Base-by-base conservation (phyloP, 495 filamentous ascomycete species). In the Amphirosellinia nigrospora region DNA sequence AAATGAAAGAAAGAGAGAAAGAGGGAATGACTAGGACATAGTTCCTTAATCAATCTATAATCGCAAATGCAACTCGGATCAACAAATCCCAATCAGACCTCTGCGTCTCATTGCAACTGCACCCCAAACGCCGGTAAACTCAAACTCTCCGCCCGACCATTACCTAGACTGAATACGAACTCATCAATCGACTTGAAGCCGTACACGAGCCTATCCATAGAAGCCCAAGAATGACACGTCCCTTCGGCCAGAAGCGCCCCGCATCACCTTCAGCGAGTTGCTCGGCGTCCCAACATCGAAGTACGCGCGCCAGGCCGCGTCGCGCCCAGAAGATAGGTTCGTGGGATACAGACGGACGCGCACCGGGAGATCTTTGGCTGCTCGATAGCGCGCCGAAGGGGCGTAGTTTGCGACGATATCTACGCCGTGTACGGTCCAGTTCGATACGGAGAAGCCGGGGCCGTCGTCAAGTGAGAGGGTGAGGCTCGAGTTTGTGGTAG, bases 391-490 rank as follows among this genome's bases (percentile, higher is more conserved):
- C 65, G 28, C 63, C 56, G 38, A 76, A 79, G n/a, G 61, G 62
- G n/a, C 69, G 43, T 81, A 72, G 38, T 79, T 77, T 16, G 73
- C 60, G 21, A 84, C 52, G 64, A 85, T 78, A 48, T 86, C 76
- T 13, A 80, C 79, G 8, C 79, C 77, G 48, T 83, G 77, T 45
- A 79, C 80, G 10, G 79, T 66, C 81, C 85, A 86, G 13, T 67
- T 66, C 1, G 75, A 68, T 7, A 88, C 73, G 1, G 65, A 56
- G 38, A 88, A 69, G 0, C 85, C 85, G 0, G 82, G 82, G 0
- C 75, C 79, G 11, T 81, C 77, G 60, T 86, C 84, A 4, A 83
- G 75, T 0, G 67, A 74, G 38, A 88, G 75, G 0, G 73, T 80
- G 7, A 89, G 68, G 3, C 79, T 80, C 0, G 81, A 82, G 73